phyloP scores from a whole-genome alignment of 768 basidiomycete genomes.

The Russula virescens region DNA sequence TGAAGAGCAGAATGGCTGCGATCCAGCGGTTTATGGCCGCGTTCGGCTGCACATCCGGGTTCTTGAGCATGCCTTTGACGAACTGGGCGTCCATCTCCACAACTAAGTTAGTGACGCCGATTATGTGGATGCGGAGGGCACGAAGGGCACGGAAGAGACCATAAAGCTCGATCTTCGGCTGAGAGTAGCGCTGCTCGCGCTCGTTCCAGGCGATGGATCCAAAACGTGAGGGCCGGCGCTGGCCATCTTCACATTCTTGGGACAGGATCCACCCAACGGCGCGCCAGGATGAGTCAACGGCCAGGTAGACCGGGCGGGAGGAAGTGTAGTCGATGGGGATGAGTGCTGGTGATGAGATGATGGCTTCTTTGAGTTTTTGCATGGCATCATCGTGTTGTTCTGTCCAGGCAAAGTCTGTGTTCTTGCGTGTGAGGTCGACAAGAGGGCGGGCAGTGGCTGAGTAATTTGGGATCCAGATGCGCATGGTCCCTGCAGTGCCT shows the following conservation, averaged over 20 bases:
- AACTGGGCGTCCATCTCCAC: too few species aligned
- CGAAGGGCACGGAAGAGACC: too few species aligned
- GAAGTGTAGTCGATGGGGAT: not conserved
- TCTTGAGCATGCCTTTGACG: too few species aligned
- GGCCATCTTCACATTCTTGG: not conserved
- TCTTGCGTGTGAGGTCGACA: not conserved
- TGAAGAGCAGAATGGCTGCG: too few species aligned
- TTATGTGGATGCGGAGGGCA: too few species aligned
- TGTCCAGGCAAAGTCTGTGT: not conserved
- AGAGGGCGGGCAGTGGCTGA: conserved; percentile 8
- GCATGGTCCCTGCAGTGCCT: conserved; percentile 23
- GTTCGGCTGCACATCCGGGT: too few species aligned
- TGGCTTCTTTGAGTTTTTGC: not conserved
- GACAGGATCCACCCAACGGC: not conserved
- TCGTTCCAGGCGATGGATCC: not conserved
- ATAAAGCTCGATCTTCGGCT: not conserved
- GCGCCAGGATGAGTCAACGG: not conserved
- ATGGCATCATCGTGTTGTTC: not conserved
- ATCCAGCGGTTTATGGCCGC: too few species aligned
- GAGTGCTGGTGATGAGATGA: not conserved
- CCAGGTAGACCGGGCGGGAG: not conserved
- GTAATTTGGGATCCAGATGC: conserved; percentile 26
- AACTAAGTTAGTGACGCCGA: too few species aligned
- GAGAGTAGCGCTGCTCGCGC: not conserved
- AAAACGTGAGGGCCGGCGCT: not conserved